phyloP scores from a whole-genome alignment of 2,329 filamentous ascomycete genomes.

The Aspergillus flavus region DNA sequence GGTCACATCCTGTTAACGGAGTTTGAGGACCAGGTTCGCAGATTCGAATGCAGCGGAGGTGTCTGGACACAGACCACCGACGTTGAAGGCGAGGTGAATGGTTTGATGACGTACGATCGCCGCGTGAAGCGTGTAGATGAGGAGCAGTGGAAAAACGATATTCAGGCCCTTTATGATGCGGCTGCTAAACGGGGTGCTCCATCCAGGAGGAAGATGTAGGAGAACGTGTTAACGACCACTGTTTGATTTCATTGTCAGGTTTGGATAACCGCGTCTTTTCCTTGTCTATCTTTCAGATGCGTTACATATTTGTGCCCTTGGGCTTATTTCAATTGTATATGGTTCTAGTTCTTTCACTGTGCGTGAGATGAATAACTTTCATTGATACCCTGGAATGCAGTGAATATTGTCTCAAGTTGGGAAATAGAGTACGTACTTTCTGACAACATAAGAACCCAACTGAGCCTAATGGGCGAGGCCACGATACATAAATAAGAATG shows the following conservation, averaged over 20 bases:
- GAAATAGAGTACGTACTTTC: neutral
- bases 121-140: conserved; percentile 57
- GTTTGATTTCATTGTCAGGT: neutral
- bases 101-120: conserved; percentile 69
- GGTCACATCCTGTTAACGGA: conserved; percentile 55
- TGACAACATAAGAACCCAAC: too few relatives aligned
- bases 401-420: neutral
- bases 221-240: neutral
- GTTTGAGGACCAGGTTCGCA: conserved; percentile 52
- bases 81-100: conserved; percentile 75
- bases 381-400: neutral
- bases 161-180: conserved; percentile 62
- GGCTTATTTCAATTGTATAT: neutral
- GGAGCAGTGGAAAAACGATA: conserved; percentile 63
- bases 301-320: neutral
- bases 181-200: conserved; percentile 33
- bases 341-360: neutral
- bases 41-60: conserved; percentile 66
- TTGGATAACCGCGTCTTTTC: neutral
- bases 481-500: too few relatives aligned
- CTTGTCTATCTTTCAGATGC: neutral
- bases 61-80: conserved; percentile 76
- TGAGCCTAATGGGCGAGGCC: too few relatives aligned
- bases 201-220: neutral
- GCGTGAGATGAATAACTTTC: neutral